Conservation (phyloP, 2,329 filamentous ascomycete species). For the Allantophomopsis cytisporea region DNA sequence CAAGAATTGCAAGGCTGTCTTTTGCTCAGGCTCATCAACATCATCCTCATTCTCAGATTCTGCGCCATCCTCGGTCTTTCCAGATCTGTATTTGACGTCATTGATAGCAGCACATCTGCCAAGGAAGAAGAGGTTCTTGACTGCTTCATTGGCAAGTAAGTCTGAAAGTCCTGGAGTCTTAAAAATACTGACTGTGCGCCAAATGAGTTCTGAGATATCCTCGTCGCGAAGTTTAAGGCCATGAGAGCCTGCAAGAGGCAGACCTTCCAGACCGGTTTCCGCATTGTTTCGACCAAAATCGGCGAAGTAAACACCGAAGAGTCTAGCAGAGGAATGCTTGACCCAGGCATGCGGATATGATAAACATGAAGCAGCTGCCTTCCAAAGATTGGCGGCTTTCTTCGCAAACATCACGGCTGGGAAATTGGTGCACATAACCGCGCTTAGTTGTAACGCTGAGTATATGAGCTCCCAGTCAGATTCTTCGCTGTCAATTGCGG, state of each 20-base stretch:
- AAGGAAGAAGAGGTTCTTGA: constrained; percentile 74
- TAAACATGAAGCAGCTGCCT: constrained; percentile 50
- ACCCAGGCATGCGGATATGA: constrained; percentile 61
- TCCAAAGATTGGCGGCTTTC: constrained; percentile 56
- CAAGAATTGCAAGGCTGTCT: constrained; percentile 55
- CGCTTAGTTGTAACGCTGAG: constrained; percentile 56
- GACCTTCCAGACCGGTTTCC: constrained; percentile 31
- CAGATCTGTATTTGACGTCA: constrained; percentile 28
- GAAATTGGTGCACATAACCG: constrained; percentile 52
- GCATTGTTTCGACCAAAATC: constrained; percentile 59
- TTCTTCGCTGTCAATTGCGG: constrained; percentile 33
- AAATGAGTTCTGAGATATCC: constrained; percentile 47
- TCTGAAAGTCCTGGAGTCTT: constrained; percentile 54
- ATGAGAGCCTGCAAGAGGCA: constrained; percentile 55
- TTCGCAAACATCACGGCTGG: constrained; percentile 49
- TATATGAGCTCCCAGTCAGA: constrained; percentile 62
- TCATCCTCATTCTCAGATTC: constrained; percentile 25
- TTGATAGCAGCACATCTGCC: constrained; percentile 51
- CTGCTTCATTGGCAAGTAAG: constrained; percentile 62
- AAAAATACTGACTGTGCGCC: constrained; percentile 36
- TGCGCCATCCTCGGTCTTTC: constrained; percentile 26
- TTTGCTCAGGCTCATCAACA: constrained; percentile 25
- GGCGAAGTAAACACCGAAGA: constrained; percentile 66
- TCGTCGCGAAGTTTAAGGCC: constrained; percentile 55
- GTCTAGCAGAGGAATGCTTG: constrained; percentile 60